phyloP scores from a whole-genome alignment of 1,139 yeast species.

The Saccharomyces hybrid region DNA sequence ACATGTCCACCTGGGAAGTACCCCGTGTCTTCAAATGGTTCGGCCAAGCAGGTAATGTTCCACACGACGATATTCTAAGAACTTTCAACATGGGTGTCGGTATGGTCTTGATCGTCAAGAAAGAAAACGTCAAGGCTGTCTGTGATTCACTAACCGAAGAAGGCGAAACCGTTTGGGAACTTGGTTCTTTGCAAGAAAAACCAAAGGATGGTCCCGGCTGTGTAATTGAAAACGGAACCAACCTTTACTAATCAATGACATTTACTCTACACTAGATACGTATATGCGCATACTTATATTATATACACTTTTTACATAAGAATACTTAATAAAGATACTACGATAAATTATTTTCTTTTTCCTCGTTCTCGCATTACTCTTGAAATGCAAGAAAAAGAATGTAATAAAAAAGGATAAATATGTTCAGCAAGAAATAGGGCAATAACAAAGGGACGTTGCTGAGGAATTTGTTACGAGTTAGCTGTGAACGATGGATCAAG shows the following conservation, averaged over 20 bases:
- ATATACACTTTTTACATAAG: not conserved
- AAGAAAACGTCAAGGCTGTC: constrained; percentile 53
- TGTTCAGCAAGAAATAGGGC: not conserved
- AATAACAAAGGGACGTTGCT: not conserved
- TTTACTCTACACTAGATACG: not conserved
- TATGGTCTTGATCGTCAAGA: constrained; percentile 80
- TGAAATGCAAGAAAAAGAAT: too few species aligned
- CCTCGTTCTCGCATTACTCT: not conserved
- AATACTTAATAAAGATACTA: not conserved
- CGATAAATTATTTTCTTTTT: not conserved
- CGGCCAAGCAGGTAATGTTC: constrained; percentile 85
- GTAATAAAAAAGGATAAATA: not conserved
- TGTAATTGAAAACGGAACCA: constrained; percentile 54
- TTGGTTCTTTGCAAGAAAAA: constrained; percentile 64
- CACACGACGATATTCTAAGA: constrained; percentile 72
- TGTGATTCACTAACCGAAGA: constrained; percentile 46
- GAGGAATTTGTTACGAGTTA: not conserved
- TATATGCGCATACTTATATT: not conserved
- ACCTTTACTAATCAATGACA: constrained; percentile 39
- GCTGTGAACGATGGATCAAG: constrained; percentile 21
- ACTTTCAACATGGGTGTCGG: constrained; percentile 96
- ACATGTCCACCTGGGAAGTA: constrained; percentile 71
- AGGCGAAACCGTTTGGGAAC: constrained; percentile 70
- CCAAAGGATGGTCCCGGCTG: constrained; percentile 50
- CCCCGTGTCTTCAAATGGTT: constrained; percentile 92